phyloP scores from a whole-genome alignment of 78 protist species.

The Dictyostelium firmibasis region DNA sequence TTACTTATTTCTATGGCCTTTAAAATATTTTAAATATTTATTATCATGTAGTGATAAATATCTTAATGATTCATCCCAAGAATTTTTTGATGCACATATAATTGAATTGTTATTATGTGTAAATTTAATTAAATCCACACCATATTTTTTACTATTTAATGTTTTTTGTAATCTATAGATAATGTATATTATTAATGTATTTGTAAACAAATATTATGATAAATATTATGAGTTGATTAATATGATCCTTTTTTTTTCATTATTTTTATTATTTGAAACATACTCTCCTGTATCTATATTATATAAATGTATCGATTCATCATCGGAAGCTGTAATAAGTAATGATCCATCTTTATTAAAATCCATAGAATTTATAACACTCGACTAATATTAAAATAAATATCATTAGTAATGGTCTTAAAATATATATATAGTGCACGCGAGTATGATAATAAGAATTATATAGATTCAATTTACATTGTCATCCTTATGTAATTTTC shows the following conservation, averaged over 20 bases:
- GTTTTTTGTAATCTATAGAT: slow-evolving; percentile 40
- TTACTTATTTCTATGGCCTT: slow-evolving; percentile 88
- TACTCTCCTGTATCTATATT: slow-evolving; percentile 81
- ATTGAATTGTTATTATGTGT: slow-evolving; percentile 79
- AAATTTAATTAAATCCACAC: slow-evolving; percentile 79
- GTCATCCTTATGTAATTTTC: slow-evolving; percentile 71
- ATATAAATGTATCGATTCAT: slow-evolving; percentile 84
- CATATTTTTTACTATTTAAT: slow-evolving; percentile 83
- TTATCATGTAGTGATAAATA: slow-evolving; percentile 89
- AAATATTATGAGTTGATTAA: background rate
- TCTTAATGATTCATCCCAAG: slow-evolving; percentile 88
- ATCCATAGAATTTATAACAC: slow-evolving; percentile 79
- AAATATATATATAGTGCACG: too few species aligned
- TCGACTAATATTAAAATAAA: background rate
- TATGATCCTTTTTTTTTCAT: background rate
- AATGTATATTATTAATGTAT: too few species aligned
- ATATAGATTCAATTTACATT: slow-evolving; percentile 4
- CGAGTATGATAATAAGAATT: too few species aligned
- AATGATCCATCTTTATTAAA: slow-evolving; percentile 73
- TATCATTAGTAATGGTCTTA: background rate
- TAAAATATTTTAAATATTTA: slow-evolving; percentile 86
- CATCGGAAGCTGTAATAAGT: slow-evolving; percentile 84
- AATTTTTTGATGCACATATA: slow-evolving; percentile 85
- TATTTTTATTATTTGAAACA: background rate
- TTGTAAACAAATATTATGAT: too few species aligned